Base-by-base conservation (phyloP, 495 filamentous ascomycete genomes). In the Pyronema omphalodes region DNA sequence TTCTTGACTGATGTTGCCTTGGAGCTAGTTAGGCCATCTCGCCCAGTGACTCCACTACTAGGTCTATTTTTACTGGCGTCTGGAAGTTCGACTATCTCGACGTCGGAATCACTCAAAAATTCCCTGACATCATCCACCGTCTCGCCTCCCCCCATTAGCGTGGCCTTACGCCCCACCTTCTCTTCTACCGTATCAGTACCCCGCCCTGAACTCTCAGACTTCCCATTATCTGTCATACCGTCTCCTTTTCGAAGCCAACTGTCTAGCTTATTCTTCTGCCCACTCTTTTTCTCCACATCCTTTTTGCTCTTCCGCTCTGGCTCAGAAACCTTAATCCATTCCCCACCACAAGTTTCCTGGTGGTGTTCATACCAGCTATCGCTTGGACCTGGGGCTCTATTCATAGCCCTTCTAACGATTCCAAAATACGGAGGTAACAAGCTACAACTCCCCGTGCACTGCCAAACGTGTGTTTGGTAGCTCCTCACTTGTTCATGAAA, bases 381-480 rank as follows among this genome's bases (percentile, higher is more conserved):
- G 19, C 40, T 55, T 11, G 52, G 52, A 9, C 52, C 52, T 11
- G 52, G 52, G 3, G 52, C 41, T 37, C 52, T 17, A 45, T 55
- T 55, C 52, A 55, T 55, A 18, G 52, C 52, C 34, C 52, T 18
- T 43, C 34, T 47, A 11, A 55, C 40, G 7, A 47, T 29, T 5
- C 52, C 52, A 35, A 47, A 55, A 48, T 33, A 55, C 44, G 52
- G 52, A 8, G 52, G 52, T 11, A 17, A 14, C 12, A 14, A 12
- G 19, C 18, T 47, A 37, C 52, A 55, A 14, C 39, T 29, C 14
- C 52, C 52, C 14, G 52, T 55, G 14, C 52, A 55, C 44, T 55
- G 52, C 52, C 52, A 55, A 15, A 55, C 33, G 34, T 55, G 52
- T 19, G 52, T 55, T 29, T 45, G 52, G 17, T 55, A 55, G 19